Evolutionary conservation across 257 asterid species (phyloP), one percentile per base, ranked within the genome.

Genomic region (Ophiorrhiza pumila): DNA sequence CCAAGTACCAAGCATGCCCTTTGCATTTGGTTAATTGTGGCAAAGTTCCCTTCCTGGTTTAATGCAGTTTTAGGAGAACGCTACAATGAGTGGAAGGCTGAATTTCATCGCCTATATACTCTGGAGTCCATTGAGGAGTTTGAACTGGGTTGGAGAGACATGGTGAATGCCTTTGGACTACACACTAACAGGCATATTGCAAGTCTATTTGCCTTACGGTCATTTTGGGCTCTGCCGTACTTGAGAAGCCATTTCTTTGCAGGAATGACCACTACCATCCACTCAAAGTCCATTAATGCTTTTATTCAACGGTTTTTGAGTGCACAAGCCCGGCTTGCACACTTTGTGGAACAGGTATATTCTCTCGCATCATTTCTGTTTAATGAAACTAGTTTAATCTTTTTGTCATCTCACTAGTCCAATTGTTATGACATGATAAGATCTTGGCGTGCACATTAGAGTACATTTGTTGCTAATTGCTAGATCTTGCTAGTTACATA

Each of bases 31-130:
- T 95, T 88, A 78, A 89, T 92, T 27, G 93, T 90, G 73, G 87
- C 95, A 5, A 95, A 92, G 81, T 92, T 90, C 62, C 99, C 99
- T 0, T 95, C 99, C 32, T 95, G 99, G 99, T 95, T 95, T 81
- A 95, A 92, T 80, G 93, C 99, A 53, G 87, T 90, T 37, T 78
- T 95, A 77, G 98, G 99, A 64, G 98, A 90, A 72, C 93, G 96
- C 23, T 95, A 95, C 87, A 92, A 83, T 68, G 97, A 87, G 39
- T 95, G 99, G 99, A 95, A 92, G 86, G 78, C 88, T 73, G 98
- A 92, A 79, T 95, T 95, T 83, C 86, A 87, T 83, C 85, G 91
- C 35, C 91, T 92, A 31, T 92, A 95, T 81, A 88, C 89, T 80
- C 78, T 95, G 85, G 99, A 95, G 72, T 76, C 89, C 1, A 46